Evolutionary conservation across 2,329 filamentous ascomycete species (phyloP), one percentile per base, ranked within the genome.

Genomic region (Pseudogymnoascus sp.): DNA sequence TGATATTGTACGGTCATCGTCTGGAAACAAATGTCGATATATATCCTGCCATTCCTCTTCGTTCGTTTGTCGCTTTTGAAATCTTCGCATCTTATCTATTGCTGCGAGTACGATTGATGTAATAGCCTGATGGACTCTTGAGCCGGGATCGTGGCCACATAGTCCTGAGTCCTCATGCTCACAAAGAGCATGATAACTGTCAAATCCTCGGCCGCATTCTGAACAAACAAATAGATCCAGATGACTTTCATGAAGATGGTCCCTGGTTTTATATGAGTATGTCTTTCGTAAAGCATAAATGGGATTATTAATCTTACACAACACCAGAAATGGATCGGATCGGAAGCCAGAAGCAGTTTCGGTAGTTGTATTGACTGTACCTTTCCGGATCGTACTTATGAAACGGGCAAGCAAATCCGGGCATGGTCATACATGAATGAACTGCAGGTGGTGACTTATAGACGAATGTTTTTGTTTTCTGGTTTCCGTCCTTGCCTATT

Each of bases 31-130:
- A 4, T 66, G 5, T 18, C 59, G 47, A 38, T 64, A 68, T 2
- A 68, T 66, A 2, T 64, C 61, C 28, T 36, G 57, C 66, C 66
- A 68, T 60, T 64, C 61, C 2, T 64, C 62, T 20, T 62, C 22
- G 41, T 28, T n/a, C 65, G 18, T 66, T 62, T 6, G 35, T 64
- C 30, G 66, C 63, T 18, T 60, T 35, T 18, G 36, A 57, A 35
- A 60, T 47, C 3, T 64, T 64, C 3, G 62, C 43, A n/a, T 60
- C 57, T n/a, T 63, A 22, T 1, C 60, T 64, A 30, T 66, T 65
- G 1, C 65, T 61, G 22, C 63, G 59, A 37, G 62, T 59, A 9
- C 36, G 3, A 20, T 37, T 14, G 3, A 60, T 62, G 9, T 33
- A 20, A 43, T 25, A 22, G 6, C 18, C 20, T 7, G 4, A 25